Base-by-base conservation (phyloP, 2,329 filamentous ascomycete genomes). In the Lecanosticta acicola region DNA sequence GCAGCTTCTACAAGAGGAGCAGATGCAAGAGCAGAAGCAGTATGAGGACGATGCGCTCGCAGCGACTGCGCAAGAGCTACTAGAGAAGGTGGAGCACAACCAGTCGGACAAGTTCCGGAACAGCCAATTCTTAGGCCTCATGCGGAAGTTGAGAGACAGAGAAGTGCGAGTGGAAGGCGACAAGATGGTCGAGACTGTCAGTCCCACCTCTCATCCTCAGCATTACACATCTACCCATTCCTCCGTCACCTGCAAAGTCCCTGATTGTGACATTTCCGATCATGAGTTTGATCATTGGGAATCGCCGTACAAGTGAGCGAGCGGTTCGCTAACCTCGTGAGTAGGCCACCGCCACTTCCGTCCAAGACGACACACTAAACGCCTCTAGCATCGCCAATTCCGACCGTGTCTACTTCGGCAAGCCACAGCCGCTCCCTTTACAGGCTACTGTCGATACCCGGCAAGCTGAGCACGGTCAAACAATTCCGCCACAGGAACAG, bases 151-250 rank as follows among this genome's bases (percentile, higher is more conserved):
- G 44, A 77, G 84, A 41, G 81, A 87, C 60, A 74, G 77, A 45
- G 82, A 93, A 68, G 80, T 89, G 11, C 77, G 77, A 39, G 80
- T 93, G 32, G 76, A 86, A 54, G 85, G 83, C 33, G 83, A 87
- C 61, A 78, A 80, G 57, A 73, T 85, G 58, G 79, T 84, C 37
- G 74, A 78, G 59, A 69, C 71, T 48, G 61, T 62, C 49, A 68
- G 65, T 63, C 52, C 50, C 38, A 51, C 54, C 40, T 39, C 45
- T 46, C 41, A 48, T 54, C 39, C 50, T 47, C 46, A 45, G 43
- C 46, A 41, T 29, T 50, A 50, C 41, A 43, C 45, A 43, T 32
- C 34, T 41, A 40, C 41, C 13, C 48, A 49, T 42, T 41, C 33
- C 36, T 47, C 40, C 43, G 24, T 46, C 26, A 46, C 48, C 34